phyloP scores from a whole-genome alignment of 1,139 yeast species.

The Wickerhamomyces sp. region DNA sequence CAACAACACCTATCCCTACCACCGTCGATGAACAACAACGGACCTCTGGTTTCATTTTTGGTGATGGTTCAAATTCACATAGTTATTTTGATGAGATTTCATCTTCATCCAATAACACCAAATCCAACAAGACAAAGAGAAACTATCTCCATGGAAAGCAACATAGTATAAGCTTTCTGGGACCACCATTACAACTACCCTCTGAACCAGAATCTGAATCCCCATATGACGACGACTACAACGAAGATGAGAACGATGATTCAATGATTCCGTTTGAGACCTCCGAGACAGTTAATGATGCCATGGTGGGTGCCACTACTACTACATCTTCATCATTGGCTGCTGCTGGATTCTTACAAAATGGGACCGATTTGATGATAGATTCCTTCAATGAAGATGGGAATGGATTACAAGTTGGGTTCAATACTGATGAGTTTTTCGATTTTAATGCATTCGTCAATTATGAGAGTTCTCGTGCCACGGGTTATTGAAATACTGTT shows the following conservation, averaged over 20 bases:
- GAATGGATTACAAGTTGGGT: not conserved
- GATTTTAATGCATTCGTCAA: constrained; percentile 21
- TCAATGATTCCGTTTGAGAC: not conserved
- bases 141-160: constrained; percentile 4
- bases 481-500: no score
- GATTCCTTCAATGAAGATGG: not conserved
- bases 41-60: constrained; percentile 7
- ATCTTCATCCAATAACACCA: not conserved
- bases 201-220: constrained; percentile 3
- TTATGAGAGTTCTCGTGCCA: constrained; percentile 2
- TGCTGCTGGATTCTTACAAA: no score
- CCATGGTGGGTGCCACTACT: no score
- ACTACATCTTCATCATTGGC: no score
- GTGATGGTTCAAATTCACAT: constrained; percentile 5
- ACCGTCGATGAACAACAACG: constrained; percentile 6
- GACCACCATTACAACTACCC: constrained; percentile 17
- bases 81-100: constrained; percentile 17
- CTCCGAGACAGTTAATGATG: no score
- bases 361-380: constrained; percentile 3
- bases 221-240: constrained; percentile 10
- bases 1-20: constrained; percentile 14
- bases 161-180: constrained; percentile 15
- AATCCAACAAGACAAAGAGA: constrained; percentile 1
- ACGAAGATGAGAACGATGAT: constrained; percentile 2
- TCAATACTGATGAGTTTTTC: constrained; percentile 15